Conservation (phyloP, 2,329 filamentous ascomycete species). For the Pseudogymnoascus sp. region DNA sequence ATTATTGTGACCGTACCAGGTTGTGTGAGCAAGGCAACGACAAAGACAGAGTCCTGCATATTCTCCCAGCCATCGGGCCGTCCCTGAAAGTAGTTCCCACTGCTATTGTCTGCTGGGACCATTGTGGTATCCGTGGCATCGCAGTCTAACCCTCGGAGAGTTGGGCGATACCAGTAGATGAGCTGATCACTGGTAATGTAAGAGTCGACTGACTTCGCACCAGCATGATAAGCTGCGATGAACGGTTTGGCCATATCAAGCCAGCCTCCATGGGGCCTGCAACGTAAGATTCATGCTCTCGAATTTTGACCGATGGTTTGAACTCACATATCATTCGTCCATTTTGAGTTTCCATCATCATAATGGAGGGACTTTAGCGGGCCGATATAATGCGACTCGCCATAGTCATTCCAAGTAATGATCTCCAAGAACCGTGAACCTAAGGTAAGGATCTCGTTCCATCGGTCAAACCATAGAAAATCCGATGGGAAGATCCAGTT, state of each 20-base stretch:
- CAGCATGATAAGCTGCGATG: constrained; percentile 19
- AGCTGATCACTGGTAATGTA: constrained; percentile 25
- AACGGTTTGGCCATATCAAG: constrained; percentile 20
- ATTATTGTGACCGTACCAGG: constrained; percentile 23
- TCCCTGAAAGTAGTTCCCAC: constrained; percentile 21
- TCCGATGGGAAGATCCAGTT: constrained; percentile 56
- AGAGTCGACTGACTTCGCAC: constrained; percentile 14
- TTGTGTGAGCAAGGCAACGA: constrained; percentile 24
- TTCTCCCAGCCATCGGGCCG: constrained; percentile 22
- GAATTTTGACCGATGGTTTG: constrained; percentile 18
- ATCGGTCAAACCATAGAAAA: constrained; percentile 48
- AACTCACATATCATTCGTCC: constrained; percentile 22
- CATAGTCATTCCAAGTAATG: constrained; percentile 43
- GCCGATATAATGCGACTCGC: constrained; percentile 45
- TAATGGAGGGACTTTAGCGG: constrained; percentile 32
- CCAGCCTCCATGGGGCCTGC: constrained; percentile 1
- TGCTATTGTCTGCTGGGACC: constrained; percentile 16
- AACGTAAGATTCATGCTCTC: constrained; percentile 28
- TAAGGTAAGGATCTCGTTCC: constrained; percentile 38
- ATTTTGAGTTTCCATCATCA: constrained; percentile 31
- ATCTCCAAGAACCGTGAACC: constrained; percentile 37
- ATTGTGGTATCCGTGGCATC: constrained; percentile 29
- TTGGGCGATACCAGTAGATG: constrained; percentile 35
- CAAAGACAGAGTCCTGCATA: constrained; percentile 24
- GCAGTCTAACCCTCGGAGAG: constrained; percentile 22